Percentiles rank a stretch among this genome's conserved stretches.
phyloP scores from a whole-genome alignment of 441 rosid species.

The Pelargonium cotyledonis region DNA sequence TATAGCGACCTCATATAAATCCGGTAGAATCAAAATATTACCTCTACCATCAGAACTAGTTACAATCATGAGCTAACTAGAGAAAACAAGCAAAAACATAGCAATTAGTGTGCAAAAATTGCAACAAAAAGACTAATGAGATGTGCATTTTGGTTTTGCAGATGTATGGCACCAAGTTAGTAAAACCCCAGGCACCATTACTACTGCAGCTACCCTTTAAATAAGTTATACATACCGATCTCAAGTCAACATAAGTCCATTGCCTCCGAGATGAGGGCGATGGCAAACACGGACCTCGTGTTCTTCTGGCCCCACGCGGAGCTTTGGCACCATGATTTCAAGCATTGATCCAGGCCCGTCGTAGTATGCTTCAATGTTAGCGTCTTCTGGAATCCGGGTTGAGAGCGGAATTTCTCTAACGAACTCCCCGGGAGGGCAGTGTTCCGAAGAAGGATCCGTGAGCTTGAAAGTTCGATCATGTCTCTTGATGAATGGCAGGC shows the following conservation, averaged over 20 bases:
- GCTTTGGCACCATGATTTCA: constrained; percentile 80
- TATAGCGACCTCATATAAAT: no score
- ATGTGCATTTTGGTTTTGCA: no score
- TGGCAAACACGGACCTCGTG: constrained; percentile 82
- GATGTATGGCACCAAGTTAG: no score
- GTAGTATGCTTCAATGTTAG: constrained; percentile 70
- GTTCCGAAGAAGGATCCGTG: constrained; percentile 89
- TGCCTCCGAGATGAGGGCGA: constrained; percentile 57
- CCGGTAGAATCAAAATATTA: no score
- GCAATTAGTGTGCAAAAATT: no score
- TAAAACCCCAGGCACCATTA: background rate
- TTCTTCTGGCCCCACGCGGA: constrained; percentile 74
- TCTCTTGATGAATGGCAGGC: constrained; percentile 66
- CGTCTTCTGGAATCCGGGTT: constrained; percentile 79
- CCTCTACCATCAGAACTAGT: no score
- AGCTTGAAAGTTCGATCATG: constrained; percentile 78
- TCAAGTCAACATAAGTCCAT: constrained; percentile 33
- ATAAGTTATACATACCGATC: constrained; percentile 30
- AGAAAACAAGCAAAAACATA: no score
- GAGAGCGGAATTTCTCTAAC: constrained; percentile 66
- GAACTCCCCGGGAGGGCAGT: constrained; percentile 87
- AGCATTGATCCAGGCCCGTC: constrained; percentile 69
- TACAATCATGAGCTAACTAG: no score
- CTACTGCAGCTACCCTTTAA: constrained; percentile 26
- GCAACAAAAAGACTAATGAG: no score